Evolutionary conservation across 805 yeast species (phyloP), one percentile per base, ranked within the genome.

Genomic region (Saccharomycopsis sp.): DNA sequence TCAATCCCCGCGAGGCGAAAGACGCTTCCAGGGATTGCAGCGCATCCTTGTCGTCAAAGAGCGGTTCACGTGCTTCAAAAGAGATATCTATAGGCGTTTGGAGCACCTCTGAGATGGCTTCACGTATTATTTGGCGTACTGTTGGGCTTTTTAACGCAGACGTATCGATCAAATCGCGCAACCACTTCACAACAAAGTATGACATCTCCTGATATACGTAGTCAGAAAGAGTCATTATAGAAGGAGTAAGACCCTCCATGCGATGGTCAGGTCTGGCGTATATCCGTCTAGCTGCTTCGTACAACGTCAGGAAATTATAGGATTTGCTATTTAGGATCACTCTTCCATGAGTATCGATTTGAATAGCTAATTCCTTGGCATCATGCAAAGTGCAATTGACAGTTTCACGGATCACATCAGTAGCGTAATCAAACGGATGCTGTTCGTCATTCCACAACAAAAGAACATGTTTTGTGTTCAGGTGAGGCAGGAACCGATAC

Each of bases 401-500:
- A 0, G 76, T 76, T 1, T 68, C 67, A 2, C 64, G 63, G 42
- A 84, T 75, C 2, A 83, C 81, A 12, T 70, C 68, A 17, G 73
- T 74, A 1, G 88, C 88, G 58, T 81, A 80, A 1, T 76, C 73
- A 63, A 78, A 80, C 64, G 82, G 80, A 65, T 88, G 94, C 63
- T 75, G 77, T 65, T 88, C 94, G 66, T 88, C 96, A 68, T 88
- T 88, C 87, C 92, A 88, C n/a, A 86, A 73, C 22, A 85, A 67
- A 35, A 87, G 73, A 49, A 74, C 70, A 72, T 79, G 84, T 14
- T 73, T 70, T 20, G 70, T 64, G 41, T 19, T 23, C 25, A 63
- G 53, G n/a, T 59, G 58, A 12, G 58, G 38, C 22, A 24, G 41
- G 34, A 60, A 54, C 8, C 51, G 19, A 24, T 25, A 60, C 25